Evolutionary conservation across 305 asterid genomes (phyloP), one percentile per base, ranked within the genome.

Genomic region (Coffea humblotiana): DNA sequence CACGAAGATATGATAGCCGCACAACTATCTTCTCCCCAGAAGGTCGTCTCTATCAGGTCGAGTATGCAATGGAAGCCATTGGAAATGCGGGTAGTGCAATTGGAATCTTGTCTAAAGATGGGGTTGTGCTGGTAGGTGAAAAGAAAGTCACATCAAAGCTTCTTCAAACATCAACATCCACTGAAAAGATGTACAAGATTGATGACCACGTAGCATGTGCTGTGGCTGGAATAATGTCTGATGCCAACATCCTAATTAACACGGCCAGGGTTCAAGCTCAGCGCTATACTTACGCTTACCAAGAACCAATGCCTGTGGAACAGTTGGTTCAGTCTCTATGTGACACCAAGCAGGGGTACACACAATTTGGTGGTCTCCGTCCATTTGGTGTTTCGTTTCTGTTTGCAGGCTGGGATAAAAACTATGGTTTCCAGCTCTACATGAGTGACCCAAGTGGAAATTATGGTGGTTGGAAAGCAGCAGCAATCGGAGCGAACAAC

Each of bases 181-280:
- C 86, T 49, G 86, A 84, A 81, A 84, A 84, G 83, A 84, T 84
- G 87, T 84, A 84, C 80, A 84, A 84, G 82, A 81, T 81, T 76
- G 89, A 83, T 27, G 85, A 86, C 79, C 89, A 86, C 48, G 82
- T 86, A 32, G 89, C 89, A 25, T 86, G 89, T 69, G 87, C 87
- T 72, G 89, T 86, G 73, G 89, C 89, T n/a, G 89, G 87, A 47
- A 86, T 86, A 14, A 83, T 86, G 89, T 86, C 89, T 32, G 87
- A 86, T 83, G 89, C 89, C 67, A 86, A 86, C 82, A 86, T 86
- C 71, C 83, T 83, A 43, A 83, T 86, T 32, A 86, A 86, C 85
- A 86, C 87, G 1, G 89, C 89, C 8, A 83, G 89, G 85, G 85
- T 83, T 72, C 89, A 86, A 75, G 89, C 89, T 70, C 89, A 86